These are phyloP conservation scores for Nephromyces sp. DNA, from an alignment of 169 alveolate species.

Conservation along the genomic window DNA sequence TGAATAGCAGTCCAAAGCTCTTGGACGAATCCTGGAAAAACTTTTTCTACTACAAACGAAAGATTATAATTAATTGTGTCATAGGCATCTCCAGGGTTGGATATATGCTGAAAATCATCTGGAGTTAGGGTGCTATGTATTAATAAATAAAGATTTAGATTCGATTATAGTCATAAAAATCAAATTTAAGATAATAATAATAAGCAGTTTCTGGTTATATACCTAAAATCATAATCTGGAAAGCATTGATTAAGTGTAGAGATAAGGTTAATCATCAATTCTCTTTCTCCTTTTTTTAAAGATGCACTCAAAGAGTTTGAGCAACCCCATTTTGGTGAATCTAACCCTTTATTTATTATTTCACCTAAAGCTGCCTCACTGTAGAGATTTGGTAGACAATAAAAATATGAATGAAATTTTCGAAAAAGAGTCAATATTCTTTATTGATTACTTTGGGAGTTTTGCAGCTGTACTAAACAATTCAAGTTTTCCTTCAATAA, in stretches of 20 bases:
- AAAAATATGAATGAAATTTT: neutral
- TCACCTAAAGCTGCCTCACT: neutral
- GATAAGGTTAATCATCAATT: constrained; percentile 42
- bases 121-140: constrained; percentile 42
- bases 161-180: neutral
- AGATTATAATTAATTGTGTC: constrained; percentile 39
- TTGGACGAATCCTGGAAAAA: constrained; percentile 41
- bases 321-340: neutral
- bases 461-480: constrained; percentile 24
- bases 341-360: neutral
- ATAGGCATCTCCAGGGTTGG: constrained; percentile 24
- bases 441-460: constrained; percentile 24
- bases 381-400: neutral
- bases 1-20: constrained; percentile 40
- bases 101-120: constrained; percentile 37
- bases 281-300: constrained; percentile 16
- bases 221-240: constrained; percentile 51
- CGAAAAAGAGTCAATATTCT: too few species aligned
- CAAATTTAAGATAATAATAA: neutral
- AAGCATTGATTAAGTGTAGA: constrained; percentile 50
- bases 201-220: neutral
- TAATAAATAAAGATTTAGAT: neutral
- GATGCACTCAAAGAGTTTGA: neutral
- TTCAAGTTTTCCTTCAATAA: constrained; percentile 45
- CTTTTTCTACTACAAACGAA: constrained; percentile 40